Conservation (phyloP, 306 rosid genomes). For the Pyrus communis region DNA sequence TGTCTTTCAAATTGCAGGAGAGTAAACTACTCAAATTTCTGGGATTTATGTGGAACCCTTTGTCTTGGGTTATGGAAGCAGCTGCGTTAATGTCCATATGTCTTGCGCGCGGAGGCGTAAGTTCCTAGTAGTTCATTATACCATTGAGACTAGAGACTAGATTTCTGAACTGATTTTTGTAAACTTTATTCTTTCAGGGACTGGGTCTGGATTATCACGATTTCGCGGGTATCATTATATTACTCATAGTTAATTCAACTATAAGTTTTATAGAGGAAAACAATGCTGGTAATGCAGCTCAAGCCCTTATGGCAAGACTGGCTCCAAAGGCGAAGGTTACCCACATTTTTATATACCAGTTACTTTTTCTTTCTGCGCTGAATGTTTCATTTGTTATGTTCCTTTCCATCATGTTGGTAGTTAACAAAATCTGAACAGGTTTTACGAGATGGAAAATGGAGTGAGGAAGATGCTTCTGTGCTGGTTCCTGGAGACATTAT, state of each 20-base stretch:
- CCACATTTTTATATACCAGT: background rate
- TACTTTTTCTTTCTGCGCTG: background rate
- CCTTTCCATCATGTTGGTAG: background rate
- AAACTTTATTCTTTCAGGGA: constrained; percentile 4
- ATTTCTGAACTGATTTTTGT: background rate
- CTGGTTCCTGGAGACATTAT: constrained; percentile 24
- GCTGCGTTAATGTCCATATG: constrained; percentile 18
- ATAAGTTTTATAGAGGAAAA: constrained; percentile 23
- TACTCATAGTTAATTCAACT: constrained; percentile 17
- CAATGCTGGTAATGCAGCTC: constrained; percentile 22
- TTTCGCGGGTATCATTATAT: constrained; percentile 7
- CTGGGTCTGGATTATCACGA: constrained; percentile 6
- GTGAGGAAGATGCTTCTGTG: constrained; percentile 19
- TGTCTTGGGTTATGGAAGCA: constrained; percentile 30
- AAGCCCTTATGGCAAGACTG: constrained; percentile 23
- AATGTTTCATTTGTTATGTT: background rate
- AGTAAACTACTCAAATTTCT: constrained; percentile 15
- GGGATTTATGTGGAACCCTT: constrained; percentile 23
- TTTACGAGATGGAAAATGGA: constrained; percentile 18
- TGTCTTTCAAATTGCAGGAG: constrained; percentile 8
- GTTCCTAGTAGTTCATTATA: background rate
- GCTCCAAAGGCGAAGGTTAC: constrained; percentile 24
- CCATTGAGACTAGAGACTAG: background rate
- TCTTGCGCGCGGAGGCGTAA: constrained; percentile 10
- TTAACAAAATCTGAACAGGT: background rate